Conservation (phyloP, 192 early-diverging fungal genomes). For the Coemansia sp. region DNA sequence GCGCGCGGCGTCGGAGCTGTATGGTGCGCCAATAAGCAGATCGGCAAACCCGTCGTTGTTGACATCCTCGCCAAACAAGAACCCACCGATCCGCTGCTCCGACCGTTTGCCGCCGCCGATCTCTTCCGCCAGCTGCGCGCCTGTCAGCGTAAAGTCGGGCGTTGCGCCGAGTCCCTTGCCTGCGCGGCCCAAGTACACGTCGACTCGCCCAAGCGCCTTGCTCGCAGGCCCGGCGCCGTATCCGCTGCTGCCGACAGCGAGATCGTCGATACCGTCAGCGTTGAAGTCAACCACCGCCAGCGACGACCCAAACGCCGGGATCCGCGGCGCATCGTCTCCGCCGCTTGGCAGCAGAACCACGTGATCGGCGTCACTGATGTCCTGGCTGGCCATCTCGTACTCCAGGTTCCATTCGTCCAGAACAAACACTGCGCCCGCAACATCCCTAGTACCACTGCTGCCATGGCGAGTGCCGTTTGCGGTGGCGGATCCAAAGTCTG, state of each 20-base stretch:
- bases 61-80: slow-evolving; percentile 63
- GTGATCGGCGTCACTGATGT: slow-evolving; percentile 53
- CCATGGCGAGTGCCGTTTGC: neutral
- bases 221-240: slow-evolving; percentile 49
- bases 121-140: slow-evolving; percentile 21
- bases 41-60: slow-evolving; percentile 66
- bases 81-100: slow-evolving; percentile 34
- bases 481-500: neutral
- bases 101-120: slow-evolving; percentile 19
- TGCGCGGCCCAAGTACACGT: slow-evolving; percentile 65
- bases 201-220: slow-evolving; percentile 58
- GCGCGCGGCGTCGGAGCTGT: slow-evolving; percentile 29
- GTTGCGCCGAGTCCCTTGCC: slow-evolving; percentile 49
- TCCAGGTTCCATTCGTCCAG: slow-evolving; percentile 8
- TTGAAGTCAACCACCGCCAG: slow-evolving; percentile 81
- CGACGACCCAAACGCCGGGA: slow-evolving; percentile 72
- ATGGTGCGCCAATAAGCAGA: slow-evolving; percentile 68
- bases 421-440: slow-evolving; percentile 63
- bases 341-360: slow-evolving; percentile 22
- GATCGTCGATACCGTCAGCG: slow-evolving; percentile 83
- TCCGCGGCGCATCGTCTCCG: slow-evolving; percentile 12
- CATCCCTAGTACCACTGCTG: neutral
- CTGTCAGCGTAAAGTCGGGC: slow-evolving; percentile 57
- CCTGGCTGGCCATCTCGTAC: slow-evolving; percentile 30
- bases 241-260: slow-evolving; percentile 67